Percentiles rank a stretch among this genome's conserved stretches.
These are phyloP conservation scores for Coemansia sp. DNA, from an alignment of 192 early-diverging fungal genomes.

Conservation along the genomic window DNA sequence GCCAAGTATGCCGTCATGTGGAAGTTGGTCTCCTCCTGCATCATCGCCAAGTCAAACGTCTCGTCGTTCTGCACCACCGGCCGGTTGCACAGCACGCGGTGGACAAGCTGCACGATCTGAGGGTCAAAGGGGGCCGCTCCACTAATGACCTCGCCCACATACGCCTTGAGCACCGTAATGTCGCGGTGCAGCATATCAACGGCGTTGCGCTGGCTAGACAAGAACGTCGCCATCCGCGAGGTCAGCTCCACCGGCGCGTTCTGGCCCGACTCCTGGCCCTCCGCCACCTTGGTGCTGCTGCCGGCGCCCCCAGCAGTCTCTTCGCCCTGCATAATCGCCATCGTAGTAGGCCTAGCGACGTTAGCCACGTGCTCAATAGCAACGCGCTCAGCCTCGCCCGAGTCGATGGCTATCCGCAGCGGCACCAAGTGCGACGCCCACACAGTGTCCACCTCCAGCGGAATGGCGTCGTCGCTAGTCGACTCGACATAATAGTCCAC, in stretches of 20 bases:
- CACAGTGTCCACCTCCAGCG: neutral
- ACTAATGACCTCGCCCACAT: conserved; percentile 41
- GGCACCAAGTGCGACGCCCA: conserved; percentile 46
- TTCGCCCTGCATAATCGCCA: conserved; percentile 7
- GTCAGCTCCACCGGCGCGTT: neutral
- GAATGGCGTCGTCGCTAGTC: neutral
- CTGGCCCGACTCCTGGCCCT: neutral
- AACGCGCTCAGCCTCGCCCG: conserved; percentile 52
- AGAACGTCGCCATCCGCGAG: conserved; percentile 40
- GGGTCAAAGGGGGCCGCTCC: conserved; percentile 42
- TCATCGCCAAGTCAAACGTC: conserved; percentile 41
- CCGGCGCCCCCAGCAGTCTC: neutral
- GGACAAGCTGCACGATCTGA: conserved; percentile 46
- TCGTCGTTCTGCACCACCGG: conserved; percentile 40
- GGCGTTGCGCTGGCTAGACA: conserved; percentile 44
- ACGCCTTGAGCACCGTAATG: conserved; percentile 34
- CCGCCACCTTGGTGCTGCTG: neutral
- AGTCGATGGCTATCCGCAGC: conserved; percentile 32
- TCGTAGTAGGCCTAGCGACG: conserved; percentile 14
- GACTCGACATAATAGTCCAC: conserved; percentile 25
- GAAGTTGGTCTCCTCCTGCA: conserved; percentile 52
- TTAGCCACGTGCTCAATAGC: conserved; percentile 48
- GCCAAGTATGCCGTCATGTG: conserved; percentile 34
- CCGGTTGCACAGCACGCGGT: conserved; percentile 46
- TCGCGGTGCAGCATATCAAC: conserved; percentile 49